Evolutionary conservation across 371 early-diverging fungal species (phyloP), one percentile per base, ranked within the genome.

Genomic region (Actinomortierella wolfii): DNA sequence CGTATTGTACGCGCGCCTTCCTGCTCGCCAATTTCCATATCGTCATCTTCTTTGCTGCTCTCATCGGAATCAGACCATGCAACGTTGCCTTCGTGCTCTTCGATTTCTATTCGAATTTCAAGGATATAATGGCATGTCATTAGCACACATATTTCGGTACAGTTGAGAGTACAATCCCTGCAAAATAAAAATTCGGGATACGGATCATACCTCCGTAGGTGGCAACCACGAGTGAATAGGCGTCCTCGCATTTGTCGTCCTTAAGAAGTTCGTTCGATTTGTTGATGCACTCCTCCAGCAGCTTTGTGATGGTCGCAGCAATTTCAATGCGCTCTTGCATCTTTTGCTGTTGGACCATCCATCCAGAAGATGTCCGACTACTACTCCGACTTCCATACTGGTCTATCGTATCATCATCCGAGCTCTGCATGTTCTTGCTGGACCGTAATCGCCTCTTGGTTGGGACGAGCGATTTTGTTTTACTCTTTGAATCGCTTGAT

Each of bases 1-100:
- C 65, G 65, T 40, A 71, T n/a, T 3, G 34, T 34, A 11, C 34
- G 34, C 34, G 34, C 4, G 34, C 34, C 34, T 34, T 34, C 34
- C 34, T 11, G 34, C 11, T 34, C 34, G 34, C 61, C 62, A 26
- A 28, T 61, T 7, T 65, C 65, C 20, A 71, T 41, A 5, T 62
- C 56, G 15, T 71, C 73, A 28, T 71, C 73, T 25, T 66, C 73
- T n/a, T 18, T 54, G 13, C 55, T 59, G 54, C 73, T 65, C 9
- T 65, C 62, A 51, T 71, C 73, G 0, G 51, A 46, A 24, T 59
- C 54, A 8, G 63, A 52, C 26, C 58, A 21, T 26, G 58, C 41
- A 41, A 42, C 24, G 29, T 51, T 70, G 54, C 60, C 51, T 39
- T 53, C 58, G 20, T 65, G 29, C 15, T 71, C 73, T 45, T 66